phyloP scores from a whole-genome alignment of 202 grass and related monocot genomes.

The Saccharum hybrid region DNA sequence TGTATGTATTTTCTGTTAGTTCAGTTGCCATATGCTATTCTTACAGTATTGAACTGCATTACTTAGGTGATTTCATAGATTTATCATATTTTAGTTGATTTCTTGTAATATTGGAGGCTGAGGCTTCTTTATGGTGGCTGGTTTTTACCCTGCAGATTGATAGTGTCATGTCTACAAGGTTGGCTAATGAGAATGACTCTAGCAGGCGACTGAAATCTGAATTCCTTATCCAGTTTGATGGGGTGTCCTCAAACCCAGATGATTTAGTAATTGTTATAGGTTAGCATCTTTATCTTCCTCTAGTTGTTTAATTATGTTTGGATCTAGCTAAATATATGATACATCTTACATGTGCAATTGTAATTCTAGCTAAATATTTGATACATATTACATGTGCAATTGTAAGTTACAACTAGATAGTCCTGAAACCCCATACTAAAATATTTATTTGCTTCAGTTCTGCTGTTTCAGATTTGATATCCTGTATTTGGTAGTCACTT shows the following conservation, averaged over 20 bases:
- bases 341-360: constrained; percentile 1
- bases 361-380: background rate
- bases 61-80: background rate
- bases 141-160: constrained; percentile 75
- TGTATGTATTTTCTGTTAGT: background rate
- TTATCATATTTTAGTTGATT: constrained; percentile 15
- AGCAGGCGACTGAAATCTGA: constrained; percentile 96
- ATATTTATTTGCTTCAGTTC: background rate
- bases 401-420: background rate
- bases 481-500: background rate
- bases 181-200: constrained; percentile 91
- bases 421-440: background rate
- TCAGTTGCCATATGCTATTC: background rate
- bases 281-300: constrained; percentile 45
- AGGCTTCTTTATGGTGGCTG: constrained; percentile 26
- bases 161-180: constrained; percentile 88
- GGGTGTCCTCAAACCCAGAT: constrained; percentile 82
- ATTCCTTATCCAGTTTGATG: constrained; percentile 97
- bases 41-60: background rate
- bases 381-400: background rate
- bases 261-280: constrained; percentile 97
- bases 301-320: constrained; percentile 23
- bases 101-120: constrained; percentile 21
- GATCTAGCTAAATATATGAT: background rate
- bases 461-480: constrained; percentile 4